Base-by-base conservation (phyloP, 163 green algal species). In the Chlorella variabilis region DNA sequence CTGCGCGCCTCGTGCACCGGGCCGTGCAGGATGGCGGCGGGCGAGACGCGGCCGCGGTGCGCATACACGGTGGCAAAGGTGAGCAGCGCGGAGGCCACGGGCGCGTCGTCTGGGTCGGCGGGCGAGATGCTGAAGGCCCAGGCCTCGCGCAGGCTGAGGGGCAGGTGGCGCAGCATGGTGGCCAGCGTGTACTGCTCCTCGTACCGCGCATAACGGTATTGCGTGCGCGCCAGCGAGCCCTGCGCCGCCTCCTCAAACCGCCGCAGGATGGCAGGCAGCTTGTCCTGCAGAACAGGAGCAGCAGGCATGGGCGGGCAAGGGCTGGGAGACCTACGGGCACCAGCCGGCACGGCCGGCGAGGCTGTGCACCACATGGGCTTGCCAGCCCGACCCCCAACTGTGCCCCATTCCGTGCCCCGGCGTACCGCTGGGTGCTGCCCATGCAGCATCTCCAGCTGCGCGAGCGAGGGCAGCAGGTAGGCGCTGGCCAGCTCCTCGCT, bases 401-500 rank as follows among this genome's bases (percentile, higher is more conserved):
- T n/a, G n/a, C n/a, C n/a, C n/a, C n/a, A n/a, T n/a, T n/a, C n/a
- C n/a, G n/a, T n/a, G n/a, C n/a, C n/a, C n/a, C n/a, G n/a, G 23
- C 23, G 42, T 23, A 81, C 51, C 18, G 85, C 45, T 0, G 86
- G 85, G 38, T 91, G 51, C 77, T 90, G 84, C 33, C 78, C 79
- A 20, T 90, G 87, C 82, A 94, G 91, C 74, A 89, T 59, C 84
- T 95, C 90, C 48, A 95, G 76, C n/a, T 94, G 88, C 27, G 91
- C 79, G 49, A 92, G 94, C 34, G 91, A 87, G 20, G 92, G 92
- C n/a, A 92, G 89, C 20, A 97, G 76, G 25, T 88, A 89, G 1
- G 92, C 91, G 17, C 71, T 90, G 34, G 68, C 45, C 49, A 93
- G 76, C 42, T 77, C 42, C 8, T 87, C 59, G 11, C 86, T 36